Evolutionary conservation across 805 yeast species (phyloP).

Genomic region (Maudiozyma serrabonitensis): DNA sequence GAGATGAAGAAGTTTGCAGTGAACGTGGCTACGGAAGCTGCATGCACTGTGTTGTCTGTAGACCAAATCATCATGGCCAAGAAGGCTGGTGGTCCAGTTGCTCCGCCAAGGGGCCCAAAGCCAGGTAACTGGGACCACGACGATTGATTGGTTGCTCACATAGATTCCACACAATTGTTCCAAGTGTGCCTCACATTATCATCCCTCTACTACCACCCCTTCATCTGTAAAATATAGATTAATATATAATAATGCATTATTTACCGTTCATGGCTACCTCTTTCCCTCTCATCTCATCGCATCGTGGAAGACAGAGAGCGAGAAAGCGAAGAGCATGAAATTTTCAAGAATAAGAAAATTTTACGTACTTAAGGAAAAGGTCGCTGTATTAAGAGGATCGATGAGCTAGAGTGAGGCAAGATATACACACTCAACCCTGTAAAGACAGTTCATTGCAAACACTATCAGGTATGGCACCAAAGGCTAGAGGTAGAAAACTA

Average conservation of each 20-base stretch:
- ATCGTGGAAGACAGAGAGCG: no score
- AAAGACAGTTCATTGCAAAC: no score
- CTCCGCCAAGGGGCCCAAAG: slow-evolving; percentile 66
- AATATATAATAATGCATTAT: not conserved
- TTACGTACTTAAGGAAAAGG: not conserved
- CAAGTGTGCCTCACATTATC: no score
- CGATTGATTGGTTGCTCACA: slow-evolving; percentile 35
- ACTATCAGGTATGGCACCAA: slow-evolving; percentile 11
- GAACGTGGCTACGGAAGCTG: slow-evolving; percentile 91
- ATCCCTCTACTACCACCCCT: no score
- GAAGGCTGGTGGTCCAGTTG: slow-evolving; percentile 95
- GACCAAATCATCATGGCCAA: slow-evolving; percentile 98
- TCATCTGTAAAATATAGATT: no score
- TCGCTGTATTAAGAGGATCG: no score
- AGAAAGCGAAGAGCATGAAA: no score
- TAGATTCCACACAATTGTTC: no score
- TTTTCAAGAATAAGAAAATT: not conserved
- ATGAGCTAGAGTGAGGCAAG: not conserved
- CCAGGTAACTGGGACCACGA: slow-evolving; percentile 97
- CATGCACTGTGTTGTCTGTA: slow-evolving; percentile 62
- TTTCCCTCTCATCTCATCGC: not conserved
- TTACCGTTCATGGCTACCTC: not conserved
- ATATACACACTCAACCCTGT: not conserved
- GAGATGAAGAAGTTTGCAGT: slow-evolving; percentile 80
- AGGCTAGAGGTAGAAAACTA: slow-evolving; percentile 36